phyloP scores from a whole-genome alignment of 441 rosid genomes.

The Manihot esculenta region DNA sequence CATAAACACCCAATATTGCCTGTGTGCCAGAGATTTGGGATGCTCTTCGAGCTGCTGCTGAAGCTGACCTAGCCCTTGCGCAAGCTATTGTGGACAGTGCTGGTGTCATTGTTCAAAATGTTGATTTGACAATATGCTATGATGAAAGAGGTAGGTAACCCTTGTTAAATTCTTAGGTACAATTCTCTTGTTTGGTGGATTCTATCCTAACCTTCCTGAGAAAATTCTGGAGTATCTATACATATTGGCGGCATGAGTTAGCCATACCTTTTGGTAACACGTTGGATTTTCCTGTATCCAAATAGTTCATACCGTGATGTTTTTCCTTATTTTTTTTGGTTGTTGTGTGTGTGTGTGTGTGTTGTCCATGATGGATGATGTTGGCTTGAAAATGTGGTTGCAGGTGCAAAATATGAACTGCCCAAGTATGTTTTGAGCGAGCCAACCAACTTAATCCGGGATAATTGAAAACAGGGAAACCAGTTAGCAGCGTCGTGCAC shows the following conservation, averaged over 20 bases:
- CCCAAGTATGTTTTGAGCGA: slow-evolving; percentile 88
- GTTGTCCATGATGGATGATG: not conserved
- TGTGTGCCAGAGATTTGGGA: slow-evolving; percentile 76
- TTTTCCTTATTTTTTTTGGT: too few relatives aligned
- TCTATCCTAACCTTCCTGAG: not conserved
- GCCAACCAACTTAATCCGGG: slow-evolving; percentile 72
- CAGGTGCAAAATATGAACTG: slow-evolving; percentile 88
- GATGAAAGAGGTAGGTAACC: slow-evolving; percentile 71
- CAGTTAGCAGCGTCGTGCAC: slow-evolving; percentile 7
- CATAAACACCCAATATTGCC: not conserved
- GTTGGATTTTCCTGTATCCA: not conserved
- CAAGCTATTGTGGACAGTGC: slow-evolving; percentile 87
- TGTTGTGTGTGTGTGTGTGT: too few relatives aligned
- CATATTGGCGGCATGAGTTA: too few relatives aligned
- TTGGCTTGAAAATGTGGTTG: slow-evolving; percentile 8
- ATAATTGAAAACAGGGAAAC: slow-evolving; percentile 34
- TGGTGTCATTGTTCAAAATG: slow-evolving; percentile 72
- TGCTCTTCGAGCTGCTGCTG: slow-evolving; percentile 83
- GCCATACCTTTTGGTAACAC: not conserved
- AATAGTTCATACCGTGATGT: not conserved
- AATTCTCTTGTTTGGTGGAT: not conserved
- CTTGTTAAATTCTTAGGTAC: not conserved
- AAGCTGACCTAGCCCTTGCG: slow-evolving; percentile 66
- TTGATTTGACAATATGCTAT: slow-evolving; percentile 76
- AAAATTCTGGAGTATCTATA: slow-evolving; percentile 1